Percentiles rank a stretch among this genome's conserved stretches.
phyloP scores from a whole-genome alignment of 2,329 filamentous ascomycete species.

The Colletotrichum sublineola region DNA sequence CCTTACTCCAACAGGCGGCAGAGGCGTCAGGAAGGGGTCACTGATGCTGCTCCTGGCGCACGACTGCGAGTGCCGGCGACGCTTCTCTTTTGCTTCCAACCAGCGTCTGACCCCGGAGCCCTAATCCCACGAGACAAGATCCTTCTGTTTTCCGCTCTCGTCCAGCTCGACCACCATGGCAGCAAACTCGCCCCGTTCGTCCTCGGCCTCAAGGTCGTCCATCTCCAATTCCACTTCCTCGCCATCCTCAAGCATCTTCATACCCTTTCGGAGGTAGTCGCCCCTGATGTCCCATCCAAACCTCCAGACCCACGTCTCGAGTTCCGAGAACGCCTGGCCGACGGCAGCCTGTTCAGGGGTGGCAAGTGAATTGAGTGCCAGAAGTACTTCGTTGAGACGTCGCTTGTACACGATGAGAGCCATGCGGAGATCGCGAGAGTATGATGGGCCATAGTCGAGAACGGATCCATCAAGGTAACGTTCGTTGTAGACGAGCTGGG shows the following conservation, averaged over 20 bases:
- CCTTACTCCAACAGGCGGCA: slow-evolving; percentile 28
- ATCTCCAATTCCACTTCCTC: slow-evolving; percentile 63
- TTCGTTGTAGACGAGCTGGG: slow-evolving; percentile 68
- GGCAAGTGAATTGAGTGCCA: slow-evolving; percentile 50
- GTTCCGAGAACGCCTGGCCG: slow-evolving; percentile 61
- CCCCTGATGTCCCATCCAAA: slow-evolving; percentile 68
- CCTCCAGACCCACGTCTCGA: slow-evolving; percentile 63
- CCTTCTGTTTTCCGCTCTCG: slow-evolving; percentile 64
- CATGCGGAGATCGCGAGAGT: slow-evolving; percentile 56
- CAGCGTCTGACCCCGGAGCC: slow-evolving; percentile 40
- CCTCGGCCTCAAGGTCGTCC: slow-evolving; percentile 66
- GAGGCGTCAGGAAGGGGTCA: slow-evolving; percentile 13
- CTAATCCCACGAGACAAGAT: slow-evolving; percentile 62
- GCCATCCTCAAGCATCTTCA: slow-evolving; percentile 66
- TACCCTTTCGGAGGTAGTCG: slow-evolving; percentile 63
- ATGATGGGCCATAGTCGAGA: slow-evolving; percentile 52
- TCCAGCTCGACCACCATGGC: slow-evolving; percentile 67
- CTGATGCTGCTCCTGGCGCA: neutral
- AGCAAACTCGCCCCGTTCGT: slow-evolving; percentile 66
- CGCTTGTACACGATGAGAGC: slow-evolving; percentile 68
- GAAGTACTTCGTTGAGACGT: slow-evolving; percentile 63
- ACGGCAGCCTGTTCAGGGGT: slow-evolving; percentile 59
- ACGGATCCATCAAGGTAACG: slow-evolving; percentile 62
- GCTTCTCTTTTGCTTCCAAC: slow-evolving; percentile 40
- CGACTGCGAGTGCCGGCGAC: slow-evolving; percentile 28